Evolutionary conservation across 106 monocot genomes (phyloP).

Genomic region (Apostasia shenzhenica): DNA sequence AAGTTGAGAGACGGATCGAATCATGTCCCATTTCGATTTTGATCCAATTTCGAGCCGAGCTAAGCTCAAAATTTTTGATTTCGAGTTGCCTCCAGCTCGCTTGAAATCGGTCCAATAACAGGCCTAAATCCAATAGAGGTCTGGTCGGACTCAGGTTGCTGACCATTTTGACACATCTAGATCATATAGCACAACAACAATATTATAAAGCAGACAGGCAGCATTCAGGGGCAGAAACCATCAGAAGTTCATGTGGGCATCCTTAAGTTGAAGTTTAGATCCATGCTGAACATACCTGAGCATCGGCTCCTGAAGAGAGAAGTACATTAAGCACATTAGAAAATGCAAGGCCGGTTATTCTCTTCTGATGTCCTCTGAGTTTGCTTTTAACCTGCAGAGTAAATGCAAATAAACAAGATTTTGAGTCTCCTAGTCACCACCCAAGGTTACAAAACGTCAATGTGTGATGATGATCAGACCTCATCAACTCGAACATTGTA

Average conservation of each 20-base stretch:
- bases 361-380: conserved; percentile 64
- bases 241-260: neutral
- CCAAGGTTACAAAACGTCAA: neutral
- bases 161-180: too few relatives aligned
- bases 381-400: conserved; percentile 48
- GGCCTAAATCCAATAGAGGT: too few relatives aligned
- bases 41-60: too few relatives aligned
- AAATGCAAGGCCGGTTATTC: conserved; percentile 63
- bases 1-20: too few relatives aligned
- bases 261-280: neutral
- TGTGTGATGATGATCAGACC: conserved; percentile 16
- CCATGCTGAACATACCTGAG: conserved; percentile 32
- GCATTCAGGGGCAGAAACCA: neutral
- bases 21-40: too few relatives aligned
- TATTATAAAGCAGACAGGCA: too few relatives aligned
- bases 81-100: too few relatives aligned
- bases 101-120: too few relatives aligned
- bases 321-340: conserved; percentile 47
- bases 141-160: too few relatives aligned
- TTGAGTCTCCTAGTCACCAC: neutral
- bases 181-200: too few relatives aligned
- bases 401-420: neutral
- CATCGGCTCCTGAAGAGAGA: conserved; percentile 71
- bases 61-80: too few relatives aligned
- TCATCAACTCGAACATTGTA: conserved; percentile 61